Conservation (phyloP, 495 filamentous ascomycete genomes). For the Clavariopsis aquatica region DNA sequence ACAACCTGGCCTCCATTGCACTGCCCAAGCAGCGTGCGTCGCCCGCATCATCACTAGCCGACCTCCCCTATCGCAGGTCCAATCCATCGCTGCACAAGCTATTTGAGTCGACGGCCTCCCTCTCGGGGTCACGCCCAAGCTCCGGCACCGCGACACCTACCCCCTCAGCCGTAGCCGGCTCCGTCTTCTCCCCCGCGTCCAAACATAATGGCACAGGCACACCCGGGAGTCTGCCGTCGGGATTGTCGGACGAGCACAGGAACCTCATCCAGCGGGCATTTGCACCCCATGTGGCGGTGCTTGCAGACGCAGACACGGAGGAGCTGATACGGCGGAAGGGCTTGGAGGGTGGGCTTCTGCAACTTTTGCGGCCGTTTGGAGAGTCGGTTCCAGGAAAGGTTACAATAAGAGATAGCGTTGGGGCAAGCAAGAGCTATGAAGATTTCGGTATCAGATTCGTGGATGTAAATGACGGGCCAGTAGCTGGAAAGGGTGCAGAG, state of each 20-base stretch:
- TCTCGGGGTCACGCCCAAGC: conserved; percentile 40
- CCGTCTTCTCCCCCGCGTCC: conserved; percentile 43
- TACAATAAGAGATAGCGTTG: conserved; percentile 83
- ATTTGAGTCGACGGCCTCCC: conserved; percentile 47
- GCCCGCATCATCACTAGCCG: conserved; percentile 47
- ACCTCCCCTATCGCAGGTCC: conserved; percentile 46
- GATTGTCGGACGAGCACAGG: conserved; percentile 59
- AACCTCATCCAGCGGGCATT: conserved; percentile 79
- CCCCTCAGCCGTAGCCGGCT: conserved; percentile 37
- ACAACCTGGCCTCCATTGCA: conserved; percentile 55
- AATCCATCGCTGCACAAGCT: conserved; percentile 49
- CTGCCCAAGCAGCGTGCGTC: conserved; percentile 58
- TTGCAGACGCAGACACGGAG: conserved; percentile 81
- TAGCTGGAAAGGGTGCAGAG: conserved; percentile 49
- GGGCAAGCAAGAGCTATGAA: conserved; percentile 77
- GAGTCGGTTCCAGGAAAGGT: conserved; percentile 86
- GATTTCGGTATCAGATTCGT: conserved; percentile 89
- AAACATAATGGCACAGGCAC: conserved; percentile 36
- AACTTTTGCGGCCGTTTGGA: conserved; percentile 87
- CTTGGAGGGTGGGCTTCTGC: conserved; percentile 75
- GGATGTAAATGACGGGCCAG: conserved; percentile 58
- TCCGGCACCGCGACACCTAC: conserved; percentile 44
- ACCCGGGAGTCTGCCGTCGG: conserved; percentile 18
- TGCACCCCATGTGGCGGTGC: conserved; percentile 81
- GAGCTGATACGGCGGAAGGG: conserved; percentile 80